Base-by-base conservation (phyloP, 306 rosid species). In the Mimosa bimucronata region DNA sequence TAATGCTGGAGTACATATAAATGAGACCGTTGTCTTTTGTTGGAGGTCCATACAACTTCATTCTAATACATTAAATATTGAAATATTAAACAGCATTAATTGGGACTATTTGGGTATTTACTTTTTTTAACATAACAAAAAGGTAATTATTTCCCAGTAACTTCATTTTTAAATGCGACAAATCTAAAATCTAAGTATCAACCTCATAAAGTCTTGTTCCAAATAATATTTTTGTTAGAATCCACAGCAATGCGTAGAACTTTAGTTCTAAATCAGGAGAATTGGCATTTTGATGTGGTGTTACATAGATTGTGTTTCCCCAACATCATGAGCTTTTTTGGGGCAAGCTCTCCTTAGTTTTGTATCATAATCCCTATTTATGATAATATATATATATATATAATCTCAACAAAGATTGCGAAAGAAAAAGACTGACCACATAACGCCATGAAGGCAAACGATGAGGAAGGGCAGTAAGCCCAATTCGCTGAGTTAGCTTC, bases 401-500 rank as follows among this genome's bases (percentile, higher is more conserved):
- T n/a, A n/a, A 80, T 70, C 75, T 66, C 48, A 57, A 46, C 37
- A 34, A 68, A 74, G 42, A 79, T 26, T 72, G 57, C 2, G 58
- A 45, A 14, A 74, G 26, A 76, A 50, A 76, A 80, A 74, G 29
- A 79, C 92, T 86, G 74, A 95, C 98, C 94, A 83, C 87, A 87
- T 95, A 95, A 70, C 87, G 92, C 98, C 98, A 92, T 37, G 94
- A 84, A 77, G 96, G 91, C 61, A 90, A 82, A 53, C 89, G 92
- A 81, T 85, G 91, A 77, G 97, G 97, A 84, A 95, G 97, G 84
- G 88, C 82, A 65, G 86, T 87, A 74, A 92, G 89, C 87, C 97
- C 98, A 61, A 92, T 90, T 57, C 98, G 89, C 79, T 92, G 98
- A 45, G 91, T 89, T 85, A 95, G 88, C 85, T 95, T 95, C 92